Percentiles rank a stretch among this genome's conserved stretches.
phyloP scores from a whole-genome alignment of 192 early-diverging fungal species.

The Backusella luteola region DNA sequence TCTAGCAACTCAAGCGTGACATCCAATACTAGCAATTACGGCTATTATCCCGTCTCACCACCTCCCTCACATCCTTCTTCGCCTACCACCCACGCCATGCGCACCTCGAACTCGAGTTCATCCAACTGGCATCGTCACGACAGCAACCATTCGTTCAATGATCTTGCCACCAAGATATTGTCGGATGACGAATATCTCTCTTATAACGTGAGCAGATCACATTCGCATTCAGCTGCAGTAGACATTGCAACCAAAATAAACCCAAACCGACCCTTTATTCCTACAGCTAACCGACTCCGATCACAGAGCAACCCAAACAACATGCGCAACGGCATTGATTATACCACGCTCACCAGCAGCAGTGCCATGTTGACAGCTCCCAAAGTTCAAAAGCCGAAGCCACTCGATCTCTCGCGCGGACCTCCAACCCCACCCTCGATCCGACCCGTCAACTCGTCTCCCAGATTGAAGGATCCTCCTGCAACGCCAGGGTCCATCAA shows the following conservation, averaged over 20 bases:
- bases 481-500: conserved; percentile 48
- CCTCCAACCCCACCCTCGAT: background rate
- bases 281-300: conserved; percentile 39
- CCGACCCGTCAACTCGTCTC: background rate
- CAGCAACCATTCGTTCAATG: background rate
- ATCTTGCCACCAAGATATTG: background rate
- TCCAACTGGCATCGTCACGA: conserved; percentile 39
- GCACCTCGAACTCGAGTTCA: too few species aligned
- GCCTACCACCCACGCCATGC: conserved; percentile 33
- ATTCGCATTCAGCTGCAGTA: conserved; percentile 13
- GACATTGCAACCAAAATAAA: background rate
- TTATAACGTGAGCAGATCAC: background rate
- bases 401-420: background rate
- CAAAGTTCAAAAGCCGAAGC: conserved; percentile 13
- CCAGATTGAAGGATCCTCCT: background rate
- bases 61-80: conserved; percentile 43
- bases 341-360: background rate
- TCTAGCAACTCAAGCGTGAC: background rate
- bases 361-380: background rate
- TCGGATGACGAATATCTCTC: background rate
- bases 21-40: background rate
- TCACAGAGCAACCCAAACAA: conserved; percentile 58
- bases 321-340: conserved; percentile 23
- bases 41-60: conserved; percentile 45
- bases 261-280: background rate